These are phyloP conservation scores for Phytopythium montanum DNA, from an alignment of 352 stramenopile genomes.

Conservation along the genomic window DNA sequence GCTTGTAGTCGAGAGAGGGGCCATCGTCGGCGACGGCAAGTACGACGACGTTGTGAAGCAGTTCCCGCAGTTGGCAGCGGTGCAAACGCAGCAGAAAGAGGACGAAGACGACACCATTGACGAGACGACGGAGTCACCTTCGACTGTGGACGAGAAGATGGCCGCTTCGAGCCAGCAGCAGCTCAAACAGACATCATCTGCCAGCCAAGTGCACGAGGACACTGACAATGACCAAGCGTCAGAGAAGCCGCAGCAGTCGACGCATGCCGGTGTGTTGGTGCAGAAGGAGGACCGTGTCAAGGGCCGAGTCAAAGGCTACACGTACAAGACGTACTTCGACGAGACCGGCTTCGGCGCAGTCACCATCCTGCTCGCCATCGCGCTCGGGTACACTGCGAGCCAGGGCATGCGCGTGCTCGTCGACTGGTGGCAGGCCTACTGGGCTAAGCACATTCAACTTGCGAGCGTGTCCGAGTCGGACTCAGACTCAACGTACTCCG, in stretches of 20 bases:
- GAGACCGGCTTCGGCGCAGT: slow-evolving; percentile 25
- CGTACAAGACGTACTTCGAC: slow-evolving; percentile 24
- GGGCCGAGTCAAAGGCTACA: slow-evolving; percentile 8
- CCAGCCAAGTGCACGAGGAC: too few species aligned
- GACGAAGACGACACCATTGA: too few species aligned
- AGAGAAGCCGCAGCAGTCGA: too few species aligned
- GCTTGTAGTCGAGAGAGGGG: slow-evolving; percentile 58
- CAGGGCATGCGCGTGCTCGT: slow-evolving; percentile 16
- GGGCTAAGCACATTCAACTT: too few species aligned
- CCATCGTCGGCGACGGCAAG: slow-evolving; percentile 65
- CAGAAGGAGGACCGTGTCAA: slow-evolving; percentile 26
- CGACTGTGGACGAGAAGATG: too few species aligned
- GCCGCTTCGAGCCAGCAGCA: too few species aligned
- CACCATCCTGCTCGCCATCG: neutral
- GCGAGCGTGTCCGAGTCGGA: slow-evolving; percentile 12
- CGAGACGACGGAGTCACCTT: too few species aligned
- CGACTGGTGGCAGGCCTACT: slow-evolving; percentile 28
- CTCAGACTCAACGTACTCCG: slow-evolving; percentile 32
- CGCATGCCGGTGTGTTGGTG: slow-evolving; percentile 11
- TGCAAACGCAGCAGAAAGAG: too few species aligned
- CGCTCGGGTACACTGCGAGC: slow-evolving; percentile 8
- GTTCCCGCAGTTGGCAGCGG: slow-evolving; percentile 12
- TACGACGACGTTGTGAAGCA: slow-evolving; percentile 54
- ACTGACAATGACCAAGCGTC: neutral
- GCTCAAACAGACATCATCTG: too few species aligned